Evolutionary conservation across 2,329 filamentous ascomycete genomes (phyloP), one percentile per base, ranked within the genome.

Genomic region (Cercospora brassicicola): DNA sequence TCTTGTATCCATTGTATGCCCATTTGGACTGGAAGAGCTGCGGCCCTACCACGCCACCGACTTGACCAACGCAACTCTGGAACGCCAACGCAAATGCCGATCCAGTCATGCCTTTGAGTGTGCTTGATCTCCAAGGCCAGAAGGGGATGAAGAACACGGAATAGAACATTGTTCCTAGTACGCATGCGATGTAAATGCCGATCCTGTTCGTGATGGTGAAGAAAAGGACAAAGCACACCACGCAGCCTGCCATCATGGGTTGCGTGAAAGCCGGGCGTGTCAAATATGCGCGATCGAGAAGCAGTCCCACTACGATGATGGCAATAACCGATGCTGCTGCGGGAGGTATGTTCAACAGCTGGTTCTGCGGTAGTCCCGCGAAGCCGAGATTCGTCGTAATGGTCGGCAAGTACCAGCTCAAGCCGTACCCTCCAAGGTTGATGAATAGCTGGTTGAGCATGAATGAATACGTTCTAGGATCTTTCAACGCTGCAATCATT

Each of bases 381-480:
- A 89, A 91, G 15, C 86, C 85, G 5, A 92, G 84, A 4, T 89
- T 90, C 66, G 84, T 81, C 39, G 91, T 89, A 18, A 74, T 70
- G 0, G 89, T 90, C 0, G 79, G 80, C 8, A 82, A 71, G 71
- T 80, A 82, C 6, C 81, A 73, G 2, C 79, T 77, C 59, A 81
- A 78, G 20, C 77, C 79, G 69, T 82, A 81, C 11, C 88, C 86
- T 0, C 85, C 87, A 71, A 88, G 84, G 76, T 88, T 88, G 79
- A 87, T 85, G 71, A 84, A 79, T 76, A 88, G 86, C 79, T 88
- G 88, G 8, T 85, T 85, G 4, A 84, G 73, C 75, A 79, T 80
- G 68, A 82, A 81, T 2, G 76, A 72, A 66, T 79, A 81, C 4
- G 77, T 80, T 13, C 76, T 67, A 68, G 74, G 73, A 69, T 81